Conservation (phyloP, 179 eudicot genomes). For the Beta corolliflora region DNA sequence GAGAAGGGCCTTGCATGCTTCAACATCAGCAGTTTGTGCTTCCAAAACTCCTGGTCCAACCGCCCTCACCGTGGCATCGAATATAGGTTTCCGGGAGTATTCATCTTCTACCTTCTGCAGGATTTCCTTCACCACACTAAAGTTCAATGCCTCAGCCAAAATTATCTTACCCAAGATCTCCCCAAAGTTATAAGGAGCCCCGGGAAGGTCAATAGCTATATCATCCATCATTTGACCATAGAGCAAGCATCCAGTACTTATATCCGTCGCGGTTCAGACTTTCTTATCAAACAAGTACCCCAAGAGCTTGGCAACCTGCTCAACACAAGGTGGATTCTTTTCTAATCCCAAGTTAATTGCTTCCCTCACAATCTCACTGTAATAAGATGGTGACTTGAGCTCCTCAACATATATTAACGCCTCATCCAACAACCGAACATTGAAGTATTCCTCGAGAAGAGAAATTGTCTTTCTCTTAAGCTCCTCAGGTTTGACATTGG, state of each 20-base stretch:
- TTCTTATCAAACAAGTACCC: slow-evolving; percentile 62
- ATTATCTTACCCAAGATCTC: slow-evolving; percentile 70
- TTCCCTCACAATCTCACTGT: slow-evolving; percentile 73
- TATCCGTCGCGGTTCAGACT: slow-evolving; percentile 51
- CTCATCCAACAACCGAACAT: slow-evolving; percentile 66
- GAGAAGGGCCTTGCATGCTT: slow-evolving; percentile 67
- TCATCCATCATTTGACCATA: slow-evolving; percentile 73
- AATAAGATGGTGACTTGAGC: slow-evolving; percentile 66
- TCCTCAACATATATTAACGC: slow-evolving; percentile 80
- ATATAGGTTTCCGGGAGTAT: slow-evolving; percentile 52
- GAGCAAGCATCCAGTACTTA: slow-evolving; percentile 65
- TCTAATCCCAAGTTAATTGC: slow-evolving; percentile 76
- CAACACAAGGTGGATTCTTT: slow-evolving; percentile 75
- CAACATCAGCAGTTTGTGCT: slow-evolving; percentile 63
- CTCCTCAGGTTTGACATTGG: slow-evolving; percentile 43
- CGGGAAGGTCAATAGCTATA: slow-evolving; percentile 84
- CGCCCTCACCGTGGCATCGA: slow-evolving; percentile 47
- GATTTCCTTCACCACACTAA: slow-evolving; percentile 61
- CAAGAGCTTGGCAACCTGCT: slow-evolving; percentile 66
- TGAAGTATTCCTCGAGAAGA: slow-evolving; percentile 84
- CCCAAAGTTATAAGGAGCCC: slow-evolving; percentile 49
- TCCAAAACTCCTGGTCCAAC: slow-evolving; percentile 60
- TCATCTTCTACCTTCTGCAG: slow-evolving; percentile 71
- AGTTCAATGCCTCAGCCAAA: slow-evolving; percentile 58
- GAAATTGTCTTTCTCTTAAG: slow-evolving; percentile 65